These are phyloP conservation scores for Aspergillus fijiensis DNA, from an alignment of 2,329 filamentous ascomycete species.

Conservation along the genomic window DNA sequence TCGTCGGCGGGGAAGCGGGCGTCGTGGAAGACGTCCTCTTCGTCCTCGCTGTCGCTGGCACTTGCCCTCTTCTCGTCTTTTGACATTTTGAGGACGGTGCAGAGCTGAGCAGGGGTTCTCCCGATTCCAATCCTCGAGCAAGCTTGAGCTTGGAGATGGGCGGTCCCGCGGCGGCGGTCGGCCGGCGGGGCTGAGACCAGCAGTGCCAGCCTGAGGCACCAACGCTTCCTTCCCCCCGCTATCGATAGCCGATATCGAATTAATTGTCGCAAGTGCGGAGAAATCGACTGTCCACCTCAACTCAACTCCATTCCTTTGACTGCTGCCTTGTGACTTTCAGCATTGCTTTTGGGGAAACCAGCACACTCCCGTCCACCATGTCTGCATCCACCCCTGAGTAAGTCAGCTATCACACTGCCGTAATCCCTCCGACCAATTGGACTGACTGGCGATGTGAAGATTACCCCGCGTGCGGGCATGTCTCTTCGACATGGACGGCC, in stretches of 20 bases:
- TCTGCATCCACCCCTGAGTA: constrained; percentile 9
- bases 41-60: constrained; percentile 33
- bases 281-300: not conserved
- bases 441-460: constrained; percentile 42
- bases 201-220: constrained; percentile 1
- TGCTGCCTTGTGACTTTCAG: not conserved
- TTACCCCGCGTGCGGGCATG: constrained; percentile 82
- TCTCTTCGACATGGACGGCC: constrained; percentile 98
- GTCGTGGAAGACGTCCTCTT: constrained; percentile 44
- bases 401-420: not conserved
- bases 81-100: constrained; percentile 27
- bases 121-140: not conserved
- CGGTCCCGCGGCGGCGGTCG: not conserved
- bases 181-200: not conserved
- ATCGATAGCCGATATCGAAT: not conserved
- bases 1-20: constrained; percentile 48
- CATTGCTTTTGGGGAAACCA: not conserved
- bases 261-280: not conserved
- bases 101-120: not conserved
- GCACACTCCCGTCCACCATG: not conserved
- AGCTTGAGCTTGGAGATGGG: not conserved
- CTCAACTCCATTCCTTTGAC: too few relatives aligned
- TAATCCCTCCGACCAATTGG: not conserved
- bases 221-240: not conserved
- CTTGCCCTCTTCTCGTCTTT: constrained; percentile 7